A percentile compares a stretch with the other conserved stretches of the same genome.
Evolutionary conservation across 1,284 basidiomycete species (phyloP).

Genomic region (Apiotrichum domesticum): DNA sequence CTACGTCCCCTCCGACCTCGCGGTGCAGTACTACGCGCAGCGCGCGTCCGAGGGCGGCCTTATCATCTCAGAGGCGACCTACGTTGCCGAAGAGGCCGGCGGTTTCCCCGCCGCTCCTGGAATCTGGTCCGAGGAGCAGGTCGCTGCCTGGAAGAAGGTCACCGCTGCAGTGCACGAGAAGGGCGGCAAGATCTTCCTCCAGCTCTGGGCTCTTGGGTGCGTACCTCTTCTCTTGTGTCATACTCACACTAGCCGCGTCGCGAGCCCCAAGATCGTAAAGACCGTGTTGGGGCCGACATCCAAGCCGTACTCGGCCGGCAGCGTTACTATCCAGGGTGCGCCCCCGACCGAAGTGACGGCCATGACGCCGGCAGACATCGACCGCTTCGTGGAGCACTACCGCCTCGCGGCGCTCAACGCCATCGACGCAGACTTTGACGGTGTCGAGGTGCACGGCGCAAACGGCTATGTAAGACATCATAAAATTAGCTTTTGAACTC

Average conservation of each 20-base stretch:
- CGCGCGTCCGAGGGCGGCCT: slow-evolving; percentile 39
- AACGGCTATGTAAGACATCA: slow-evolving; percentile 12
- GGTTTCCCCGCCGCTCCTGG: slow-evolving; percentile 25
- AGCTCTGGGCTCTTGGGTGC: slow-evolving; percentile 52
- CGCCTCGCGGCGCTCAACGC: slow-evolving; percentile 53
- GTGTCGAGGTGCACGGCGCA: slow-evolving; percentile 54
- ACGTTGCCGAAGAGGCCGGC: slow-evolving; percentile 23
- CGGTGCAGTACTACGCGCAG: slow-evolving; percentile 41
- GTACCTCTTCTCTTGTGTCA: background rate
- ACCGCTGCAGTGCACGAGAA: slow-evolving; percentile 51
- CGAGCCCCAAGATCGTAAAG: slow-evolving; percentile 3
- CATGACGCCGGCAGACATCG: slow-evolving; percentile 35
- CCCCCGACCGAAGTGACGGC: background rate
- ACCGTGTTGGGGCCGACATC: slow-evolving; percentile 56
- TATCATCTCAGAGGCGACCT: slow-evolving; percentile 39
- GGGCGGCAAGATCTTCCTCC: slow-evolving; percentile 50
- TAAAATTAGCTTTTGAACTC: too few species aligned
- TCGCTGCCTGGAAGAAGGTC: slow-evolving; percentile 41
- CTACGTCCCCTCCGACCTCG: slow-evolving; percentile 26
- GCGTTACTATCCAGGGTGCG: too few species aligned
- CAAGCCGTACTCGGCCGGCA: slow-evolving; percentile 37
- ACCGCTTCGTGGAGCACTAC: slow-evolving; percentile 50
- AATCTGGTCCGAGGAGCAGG: slow-evolving; percentile 32
- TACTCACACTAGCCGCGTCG: background rate
- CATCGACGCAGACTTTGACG: slow-evolving; percentile 60